Base-by-base conservation (phyloP, 2,329 filamentous ascomycete genomes). In the Byssoonygena ceratinophila region DNA sequence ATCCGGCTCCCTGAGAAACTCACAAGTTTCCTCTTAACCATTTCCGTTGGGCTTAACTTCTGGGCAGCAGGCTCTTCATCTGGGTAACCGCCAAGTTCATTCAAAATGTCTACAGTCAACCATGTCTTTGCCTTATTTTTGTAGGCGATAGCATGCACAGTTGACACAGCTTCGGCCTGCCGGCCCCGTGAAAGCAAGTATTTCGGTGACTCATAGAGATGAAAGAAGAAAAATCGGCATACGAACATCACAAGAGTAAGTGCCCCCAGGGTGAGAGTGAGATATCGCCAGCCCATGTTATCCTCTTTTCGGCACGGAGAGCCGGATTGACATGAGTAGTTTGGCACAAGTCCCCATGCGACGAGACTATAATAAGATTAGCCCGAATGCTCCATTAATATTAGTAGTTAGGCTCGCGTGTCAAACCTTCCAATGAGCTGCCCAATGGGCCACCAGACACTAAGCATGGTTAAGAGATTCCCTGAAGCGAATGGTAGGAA, bases 401-500 rank as follows among this genome's bases (percentile, higher is more conserved):
- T 8, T 14, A 1, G 40, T 8, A 14, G 11, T 1, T 9, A 16
- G 16, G 5, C 23, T 27, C 16, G 23, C 14, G 37, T 16, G 18
- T 60, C 64, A 25, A 34, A 67, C 66, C 65, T 69, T 46, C 84
- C 81, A 52, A 84, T 76, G 6, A 94, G 74, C 63, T 92, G 86
- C 4, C 87, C 88, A 16, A 94, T 70, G 0, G 87, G 85, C 87
- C 88, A 94, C 84, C 86, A 92, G 6, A 89, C 79, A 5, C 85
- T 88, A n/a, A 94, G 74, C 45, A 91, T 74, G 0, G 87, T 92
- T 27, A 92, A 72, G 12, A 92, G 76, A 29, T 81, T 80, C 57
- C 81, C 82, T n/a, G 81, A 84, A 0, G 82, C 79, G 53, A 84
- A 82, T 0, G 88, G 88, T 0, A 94, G 71, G 58, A 91, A 91